phyloP scores from a whole-genome alignment of 768 basidiomycete genomes.

The Tephrocybe rancida region DNA sequence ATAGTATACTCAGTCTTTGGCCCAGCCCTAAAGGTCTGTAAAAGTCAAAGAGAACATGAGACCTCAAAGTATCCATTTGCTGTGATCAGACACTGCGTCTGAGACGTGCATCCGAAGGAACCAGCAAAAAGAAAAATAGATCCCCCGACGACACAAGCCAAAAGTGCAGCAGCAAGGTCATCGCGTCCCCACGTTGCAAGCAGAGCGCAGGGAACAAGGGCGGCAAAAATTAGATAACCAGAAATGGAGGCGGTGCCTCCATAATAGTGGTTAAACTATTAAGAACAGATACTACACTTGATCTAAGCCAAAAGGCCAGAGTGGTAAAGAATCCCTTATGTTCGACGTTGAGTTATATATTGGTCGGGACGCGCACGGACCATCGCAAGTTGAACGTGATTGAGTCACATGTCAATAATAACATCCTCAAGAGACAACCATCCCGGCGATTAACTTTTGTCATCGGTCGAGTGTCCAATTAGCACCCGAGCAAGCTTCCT shows the following conservation, averaged over 20 bases:
- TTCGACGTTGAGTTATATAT: slow-evolving; percentile 8
- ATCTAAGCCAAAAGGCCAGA: slow-evolving; percentile 97
- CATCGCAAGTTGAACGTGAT: not conserved
- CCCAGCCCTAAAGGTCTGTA: no score
- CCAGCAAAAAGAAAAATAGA: slow-evolving; percentile 27
- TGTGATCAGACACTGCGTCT: slow-evolving; percentile 4
- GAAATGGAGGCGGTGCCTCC: slow-evolving; percentile 53
- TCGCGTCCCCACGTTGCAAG: slow-evolving; percentile 55
- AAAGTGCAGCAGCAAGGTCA: slow-evolving; percentile 59
- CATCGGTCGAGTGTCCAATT: not conserved
- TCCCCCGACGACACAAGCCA: slow-evolving; percentile 69
- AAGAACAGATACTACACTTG: slow-evolving; percentile 98
- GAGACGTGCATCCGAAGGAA: slow-evolving; percentile 2
- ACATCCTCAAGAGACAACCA: no score
- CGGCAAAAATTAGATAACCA: slow-evolving; percentile 63
- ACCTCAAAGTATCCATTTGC: slow-evolving; percentile 17
- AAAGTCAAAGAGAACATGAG: not conserved
- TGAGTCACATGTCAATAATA: not conserved
- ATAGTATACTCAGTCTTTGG: not conserved
- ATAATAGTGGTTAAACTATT: slow-evolving; percentile 76
- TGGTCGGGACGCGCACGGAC: slow-evolving; percentile 10
- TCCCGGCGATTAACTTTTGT: not conserved
- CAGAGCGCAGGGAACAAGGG: slow-evolving; percentile 52
- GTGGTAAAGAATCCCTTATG: slow-evolving; percentile 53
- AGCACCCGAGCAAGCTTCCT: no score